Evolutionary conservation across 1,284 basidiomycete genomes (phyloP).

Genomic region (Kwoniella shivajii): DNA sequence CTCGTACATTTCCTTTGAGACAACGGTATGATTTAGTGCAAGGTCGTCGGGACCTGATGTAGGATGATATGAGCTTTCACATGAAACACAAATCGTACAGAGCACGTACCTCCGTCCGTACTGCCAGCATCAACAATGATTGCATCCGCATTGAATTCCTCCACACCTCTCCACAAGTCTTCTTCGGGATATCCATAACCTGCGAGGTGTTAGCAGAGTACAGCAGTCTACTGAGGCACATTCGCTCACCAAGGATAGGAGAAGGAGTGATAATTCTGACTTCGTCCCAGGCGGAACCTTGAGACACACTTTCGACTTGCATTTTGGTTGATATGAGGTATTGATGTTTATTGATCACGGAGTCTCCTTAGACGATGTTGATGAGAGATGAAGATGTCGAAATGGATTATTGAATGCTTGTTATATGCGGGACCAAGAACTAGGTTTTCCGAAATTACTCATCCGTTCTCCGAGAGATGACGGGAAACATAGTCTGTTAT

Average conservation of each 20-base stretch:
- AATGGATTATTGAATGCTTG: no score
- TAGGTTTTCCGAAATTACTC: not conserved
- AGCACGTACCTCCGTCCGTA: not conserved
- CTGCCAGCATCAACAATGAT: not conserved
- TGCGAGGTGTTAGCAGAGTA: no score
- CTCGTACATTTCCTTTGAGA: not conserved
- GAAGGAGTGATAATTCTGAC: not conserved
- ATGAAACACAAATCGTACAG: no score
- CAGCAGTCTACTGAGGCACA: no score
- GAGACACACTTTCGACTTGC: not conserved
- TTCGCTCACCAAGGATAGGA: not conserved
- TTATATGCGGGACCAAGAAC: no score
- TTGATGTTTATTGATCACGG: not conserved
- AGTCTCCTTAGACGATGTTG: no score
- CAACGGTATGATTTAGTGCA: not conserved
- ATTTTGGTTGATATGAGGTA: not conserved
- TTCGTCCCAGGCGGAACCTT: not conserved
- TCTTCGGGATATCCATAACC: constrained; percentile 1
- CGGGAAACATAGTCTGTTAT: not conserved
- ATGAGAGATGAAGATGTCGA: no score
- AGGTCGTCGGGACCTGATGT: not conserved
- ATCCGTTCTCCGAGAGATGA: not conserved
- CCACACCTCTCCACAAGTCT: not conserved
- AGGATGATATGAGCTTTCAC: no score
- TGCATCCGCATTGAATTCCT: not conserved